Evolutionary conservation across 2,329 filamentous ascomycete genomes (phyloP).

Genomic region (Penicillium sp.): DNA sequence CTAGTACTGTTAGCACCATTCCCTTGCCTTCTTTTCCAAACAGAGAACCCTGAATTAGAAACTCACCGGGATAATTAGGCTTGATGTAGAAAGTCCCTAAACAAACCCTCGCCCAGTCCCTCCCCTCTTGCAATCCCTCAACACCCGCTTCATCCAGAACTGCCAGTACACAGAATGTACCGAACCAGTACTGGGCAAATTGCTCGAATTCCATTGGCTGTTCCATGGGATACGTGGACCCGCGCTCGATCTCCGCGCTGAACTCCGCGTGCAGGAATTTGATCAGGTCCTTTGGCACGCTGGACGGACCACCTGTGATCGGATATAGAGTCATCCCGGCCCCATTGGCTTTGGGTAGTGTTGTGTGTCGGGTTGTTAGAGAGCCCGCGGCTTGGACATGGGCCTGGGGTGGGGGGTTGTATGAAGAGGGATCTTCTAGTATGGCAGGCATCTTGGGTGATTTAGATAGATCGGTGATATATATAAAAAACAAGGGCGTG

Average conservation of each 20-base stretch:
- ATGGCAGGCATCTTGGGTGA: constrained; percentile 33
- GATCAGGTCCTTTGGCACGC: constrained; percentile 26
- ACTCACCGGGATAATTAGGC: constrained; percentile 42
- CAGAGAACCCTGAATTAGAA: neutral
- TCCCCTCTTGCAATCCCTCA: constrained; percentile 21
- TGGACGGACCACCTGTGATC: constrained; percentile 21
- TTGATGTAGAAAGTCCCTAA: constrained; percentile 43
- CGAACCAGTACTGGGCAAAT: constrained; percentile 41
- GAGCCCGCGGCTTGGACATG: constrained; percentile 17
- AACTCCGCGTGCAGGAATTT: constrained; percentile 34
- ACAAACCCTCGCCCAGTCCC: constrained; percentile 37
- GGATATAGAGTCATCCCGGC: constrained; percentile 31
- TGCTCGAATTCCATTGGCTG: constrained; percentile 28
- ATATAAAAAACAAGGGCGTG: too few species aligned
- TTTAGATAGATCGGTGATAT: neutral
- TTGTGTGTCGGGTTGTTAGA: constrained; percentile 23
- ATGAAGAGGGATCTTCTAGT: constrained; percentile 36
- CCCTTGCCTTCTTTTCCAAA: neutral
- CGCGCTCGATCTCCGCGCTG: constrained; percentile 34
- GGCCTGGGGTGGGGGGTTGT: constrained; percentile 25
- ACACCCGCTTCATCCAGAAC: constrained; percentile 21
- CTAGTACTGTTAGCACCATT: constrained; percentile 15
- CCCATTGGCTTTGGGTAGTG: constrained; percentile 23
- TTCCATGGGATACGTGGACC: constrained; percentile 42
- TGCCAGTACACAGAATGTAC: constrained; percentile 37